Evolutionary conservation across 108 stramenopile genomes (phyloP).

Genomic region (Seminavis robusta): DNA sequence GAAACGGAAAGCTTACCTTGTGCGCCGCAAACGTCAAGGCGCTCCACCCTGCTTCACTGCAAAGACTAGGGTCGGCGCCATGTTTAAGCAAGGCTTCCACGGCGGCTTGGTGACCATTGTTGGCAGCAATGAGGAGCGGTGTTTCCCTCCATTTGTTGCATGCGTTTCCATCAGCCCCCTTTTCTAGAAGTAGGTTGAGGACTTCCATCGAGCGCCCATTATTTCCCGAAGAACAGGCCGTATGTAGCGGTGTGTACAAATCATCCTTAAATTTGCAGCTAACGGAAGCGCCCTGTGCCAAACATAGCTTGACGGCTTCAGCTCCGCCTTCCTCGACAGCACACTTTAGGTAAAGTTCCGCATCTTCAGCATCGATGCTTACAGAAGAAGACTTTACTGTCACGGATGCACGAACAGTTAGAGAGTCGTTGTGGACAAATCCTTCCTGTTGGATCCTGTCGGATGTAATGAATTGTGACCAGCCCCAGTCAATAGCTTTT

Average conservation of each 20-base stretch:
- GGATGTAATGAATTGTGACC: constrained; percentile 87
- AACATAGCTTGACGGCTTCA: constrained; percentile 71
- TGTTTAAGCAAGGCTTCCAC: constrained; percentile 73
- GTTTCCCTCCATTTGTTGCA: constrained; percentile 92
- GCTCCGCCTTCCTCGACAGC: constrained; percentile 90
- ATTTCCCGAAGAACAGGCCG: constrained; percentile 72
- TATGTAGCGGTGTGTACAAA: constrained; percentile 87
- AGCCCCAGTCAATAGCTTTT: constrained; percentile 92
- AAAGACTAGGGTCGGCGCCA: constrained; percentile 79
- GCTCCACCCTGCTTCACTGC: constrained; percentile 87
- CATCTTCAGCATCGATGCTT: constrained; percentile 79
- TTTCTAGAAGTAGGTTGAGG: constrained; percentile 67
- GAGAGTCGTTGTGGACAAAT: constrained; percentile 61
- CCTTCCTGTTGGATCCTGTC: constrained; percentile 86
- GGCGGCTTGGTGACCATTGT: constrained; percentile 86
- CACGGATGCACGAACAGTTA: constrained; percentile 72
- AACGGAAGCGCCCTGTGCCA: constrained; percentile 76
- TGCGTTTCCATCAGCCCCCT: constrained; percentile 85
- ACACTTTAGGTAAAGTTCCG: constrained; percentile 86
- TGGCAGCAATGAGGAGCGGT: constrained; percentile 81
- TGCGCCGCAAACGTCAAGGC: constrained; percentile 91
- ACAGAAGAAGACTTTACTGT: constrained; percentile 79
- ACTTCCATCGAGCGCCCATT: constrained; percentile 58
- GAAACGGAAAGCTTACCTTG: constrained; percentile 42
- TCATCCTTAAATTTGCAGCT: constrained; percentile 94